Conservation (phyloP, 73 alveolate genomes). For the Tetrahymena malaccensis region DNA sequence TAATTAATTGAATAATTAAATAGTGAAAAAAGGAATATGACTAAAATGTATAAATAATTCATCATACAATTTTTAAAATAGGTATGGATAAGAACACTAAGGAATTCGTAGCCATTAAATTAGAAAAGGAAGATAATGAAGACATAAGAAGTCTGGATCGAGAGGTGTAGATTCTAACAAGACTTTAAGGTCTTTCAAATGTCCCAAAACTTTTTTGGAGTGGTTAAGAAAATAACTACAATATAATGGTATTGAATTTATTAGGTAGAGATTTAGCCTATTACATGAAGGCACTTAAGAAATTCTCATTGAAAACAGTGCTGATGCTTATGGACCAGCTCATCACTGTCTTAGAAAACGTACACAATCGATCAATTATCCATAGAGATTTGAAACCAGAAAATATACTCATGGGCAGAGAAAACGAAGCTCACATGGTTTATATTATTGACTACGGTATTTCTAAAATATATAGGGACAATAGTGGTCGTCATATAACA, state of each 20-base stretch:
- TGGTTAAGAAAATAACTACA: slow-evolving; percentile 26
- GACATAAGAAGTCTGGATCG: slow-evolving; percentile 28
- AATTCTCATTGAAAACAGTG: slow-evolving; percentile 29
- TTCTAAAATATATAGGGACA: slow-evolving; percentile 30
- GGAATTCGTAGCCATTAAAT: slow-evolving; percentile 21
- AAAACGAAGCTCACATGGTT: slow-evolving; percentile 14
- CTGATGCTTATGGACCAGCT: slow-evolving; percentile 13
- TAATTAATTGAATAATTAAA: not conserved
- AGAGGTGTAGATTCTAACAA: slow-evolving; percentile 19
- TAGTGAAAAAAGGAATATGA: not conserved
- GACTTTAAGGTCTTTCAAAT: slow-evolving; percentile 6
- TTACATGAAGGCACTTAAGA: slow-evolving; percentile 16
- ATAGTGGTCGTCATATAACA: slow-evolving; percentile 21
- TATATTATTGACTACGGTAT: slow-evolving; percentile 33
- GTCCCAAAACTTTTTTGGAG: slow-evolving; percentile 36
- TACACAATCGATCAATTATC: slow-evolving; percentile 22
- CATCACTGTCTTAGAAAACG: slow-evolving; percentile 21
- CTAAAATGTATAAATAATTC: not conserved
- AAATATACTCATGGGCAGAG: slow-evolving; percentile 26
- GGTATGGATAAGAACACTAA: slow-evolving; percentile 33
- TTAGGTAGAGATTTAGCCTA: slow-evolving; percentile 36
- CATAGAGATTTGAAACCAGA: slow-evolving; percentile 45
- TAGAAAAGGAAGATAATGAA: slow-evolving; percentile 46
- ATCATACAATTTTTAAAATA: not conserved
- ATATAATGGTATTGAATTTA: slow-evolving; percentile 10